Conservation (phyloP, 2,329 filamentous ascomycete species). For the Pyrenophora seminiperda region DNA sequence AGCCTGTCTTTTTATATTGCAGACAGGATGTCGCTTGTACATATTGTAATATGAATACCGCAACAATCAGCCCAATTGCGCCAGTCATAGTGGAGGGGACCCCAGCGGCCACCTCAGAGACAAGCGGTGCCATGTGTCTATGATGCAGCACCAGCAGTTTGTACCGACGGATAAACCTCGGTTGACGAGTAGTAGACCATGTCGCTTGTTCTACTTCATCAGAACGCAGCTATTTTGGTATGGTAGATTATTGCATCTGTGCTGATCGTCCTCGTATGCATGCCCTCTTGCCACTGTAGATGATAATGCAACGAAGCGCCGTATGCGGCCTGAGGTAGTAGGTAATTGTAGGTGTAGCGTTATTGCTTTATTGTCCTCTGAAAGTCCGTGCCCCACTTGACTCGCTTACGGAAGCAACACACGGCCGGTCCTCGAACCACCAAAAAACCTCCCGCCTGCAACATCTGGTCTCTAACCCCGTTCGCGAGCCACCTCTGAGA, state of each 20-base stretch:
- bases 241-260: neutral
- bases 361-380: conserved; percentile 20
- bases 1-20: conserved; percentile 13
- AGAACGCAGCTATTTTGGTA: too few species aligned
- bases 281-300: neutral
- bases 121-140: too few species aligned
- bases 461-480: conserved; percentile 39
- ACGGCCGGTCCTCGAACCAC: conserved; percentile 18
- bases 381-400: conserved; percentile 17
- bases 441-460: conserved; percentile 34
- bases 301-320: conserved; percentile 10
- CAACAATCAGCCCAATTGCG: conserved; percentile 18
- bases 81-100: neutral
- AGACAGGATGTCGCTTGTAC: conserved; percentile 26
- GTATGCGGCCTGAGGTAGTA: conserved; percentile 7
- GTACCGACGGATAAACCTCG: conserved; percentile 14
- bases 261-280: neutral
- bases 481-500: conserved; percentile 43
- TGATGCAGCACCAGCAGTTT: neutral
- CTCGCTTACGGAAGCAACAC: conserved; percentile 22
- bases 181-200: conserved; percentile 20
- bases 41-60: conserved; percentile 27
- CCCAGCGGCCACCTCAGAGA: too few species aligned
- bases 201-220: too few species aligned
- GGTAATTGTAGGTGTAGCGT: conserved; percentile 19